Percentiles rank a stretch among this genome's conserved stretches.
phyloP scores from a whole-genome alignment of 345 rosid genomes.

The Moricandia moricandioides region DNA sequence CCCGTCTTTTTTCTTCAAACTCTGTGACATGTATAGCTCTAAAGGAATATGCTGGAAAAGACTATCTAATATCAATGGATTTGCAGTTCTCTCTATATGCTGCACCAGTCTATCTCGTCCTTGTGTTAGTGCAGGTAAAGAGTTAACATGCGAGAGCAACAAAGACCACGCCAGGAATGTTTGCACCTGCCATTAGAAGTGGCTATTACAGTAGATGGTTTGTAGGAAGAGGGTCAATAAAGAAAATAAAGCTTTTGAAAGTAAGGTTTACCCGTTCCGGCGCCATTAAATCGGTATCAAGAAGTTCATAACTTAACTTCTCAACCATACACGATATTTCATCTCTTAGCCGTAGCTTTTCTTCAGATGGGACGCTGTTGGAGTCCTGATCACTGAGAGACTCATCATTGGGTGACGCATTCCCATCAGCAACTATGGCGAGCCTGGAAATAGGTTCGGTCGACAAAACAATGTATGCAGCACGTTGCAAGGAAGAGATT shows the following conservation, averaged over 20 bases:
- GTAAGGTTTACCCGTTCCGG: constrained; percentile 64
- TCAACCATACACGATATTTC: constrained; percentile 70
- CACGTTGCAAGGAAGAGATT: constrained; percentile 64
- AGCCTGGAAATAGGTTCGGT: constrained; percentile 66
- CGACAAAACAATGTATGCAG: constrained; percentile 82
- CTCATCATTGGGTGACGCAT: constrained; percentile 37
- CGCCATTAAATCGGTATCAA: constrained; percentile 66
- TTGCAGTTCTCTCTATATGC: constrained; percentile 67
- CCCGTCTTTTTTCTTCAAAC: constrained; percentile 70
- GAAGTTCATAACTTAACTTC: constrained; percentile 60
- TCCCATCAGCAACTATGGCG: constrained; percentile 61
- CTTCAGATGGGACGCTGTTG: constrained; percentile 46
- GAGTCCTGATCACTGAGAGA: constrained; percentile 45
- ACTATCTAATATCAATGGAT: constrained; percentile 68
- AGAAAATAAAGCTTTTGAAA: constrained; percentile 10
- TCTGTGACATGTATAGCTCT: constrained; percentile 50
- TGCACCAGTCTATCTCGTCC: constrained; percentile 74
- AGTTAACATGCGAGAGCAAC: constrained; percentile 71
- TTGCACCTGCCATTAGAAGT: constrained; percentile 57
- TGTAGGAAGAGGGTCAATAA: neutral
- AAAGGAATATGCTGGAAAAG: constrained; percentile 89
- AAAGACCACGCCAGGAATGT: constrained; percentile 83
- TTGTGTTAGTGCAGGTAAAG: constrained; percentile 61
- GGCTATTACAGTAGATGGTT: constrained; percentile 15
- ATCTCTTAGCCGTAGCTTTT: constrained; percentile 53